Percentiles rank a stretch among this genome's conserved stretches.
These are phyloP conservation scores for Coniochaeta prunicola DNA, from an alignment of 2,329 filamentous ascomycete species.

Conservation along the genomic window DNA sequence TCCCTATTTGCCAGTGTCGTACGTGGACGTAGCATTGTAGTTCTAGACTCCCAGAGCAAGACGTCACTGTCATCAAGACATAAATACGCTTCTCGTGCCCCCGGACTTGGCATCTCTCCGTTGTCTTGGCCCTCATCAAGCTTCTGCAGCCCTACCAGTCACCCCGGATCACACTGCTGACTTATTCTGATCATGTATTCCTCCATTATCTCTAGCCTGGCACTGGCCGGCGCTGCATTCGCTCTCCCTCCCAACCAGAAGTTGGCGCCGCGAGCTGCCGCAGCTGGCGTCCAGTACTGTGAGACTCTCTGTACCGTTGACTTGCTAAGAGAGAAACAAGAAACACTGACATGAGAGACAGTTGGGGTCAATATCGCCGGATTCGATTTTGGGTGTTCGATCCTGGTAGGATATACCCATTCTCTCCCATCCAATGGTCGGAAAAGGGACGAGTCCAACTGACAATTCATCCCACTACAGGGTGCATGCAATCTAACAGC, in stretches of 20 bases:
- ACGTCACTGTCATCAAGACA: background rate
- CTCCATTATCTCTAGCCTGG: background rate
- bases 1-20: background rate
- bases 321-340: background rate
- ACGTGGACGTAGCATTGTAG: background rate
- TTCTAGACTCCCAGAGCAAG: background rate
- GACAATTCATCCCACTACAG: constrained; percentile 5
- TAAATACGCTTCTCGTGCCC: background rate
- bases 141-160: background rate
- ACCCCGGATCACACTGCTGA: background rate
- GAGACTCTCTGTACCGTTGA: too few species aligned
- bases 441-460: background rate
- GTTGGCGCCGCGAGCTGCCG: background rate
- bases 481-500: constrained; percentile 26
- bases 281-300: background rate
- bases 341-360: background rate
- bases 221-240: background rate
- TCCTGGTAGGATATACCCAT: constrained; percentile 16
- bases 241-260: background rate
- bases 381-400: constrained; percentile 39
- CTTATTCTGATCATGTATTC: background rate
- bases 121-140: background rate
- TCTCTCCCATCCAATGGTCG: background rate
- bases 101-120: background rate
- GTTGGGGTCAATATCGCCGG: constrained; percentile 36